Evolutionary conservation across 2,329 filamentous ascomycete species (phyloP).

Genomic region (Paraconiothyrium brasiliense): DNA sequence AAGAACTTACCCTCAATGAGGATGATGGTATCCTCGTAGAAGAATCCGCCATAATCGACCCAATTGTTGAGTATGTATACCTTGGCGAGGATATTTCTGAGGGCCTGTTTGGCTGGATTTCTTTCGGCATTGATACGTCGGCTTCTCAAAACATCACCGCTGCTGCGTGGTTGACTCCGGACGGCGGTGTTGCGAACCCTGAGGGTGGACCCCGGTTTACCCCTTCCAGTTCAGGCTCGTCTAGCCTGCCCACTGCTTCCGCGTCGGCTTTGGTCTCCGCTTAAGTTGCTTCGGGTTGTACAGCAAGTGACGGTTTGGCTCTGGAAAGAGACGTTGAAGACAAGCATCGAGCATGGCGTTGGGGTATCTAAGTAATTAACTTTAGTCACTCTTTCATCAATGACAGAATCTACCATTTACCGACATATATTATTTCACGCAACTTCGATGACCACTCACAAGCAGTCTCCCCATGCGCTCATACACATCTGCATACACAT

Average conservation of each 20-base stretch:
- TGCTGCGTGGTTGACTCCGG: conserved; percentile 35
- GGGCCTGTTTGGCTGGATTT: conserved; percentile 47
- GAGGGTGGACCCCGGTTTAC: conserved; percentile 27
- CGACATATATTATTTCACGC: conserved; percentile 18
- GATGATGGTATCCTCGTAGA: conserved; percentile 61
- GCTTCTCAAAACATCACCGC: conserved; percentile 38
- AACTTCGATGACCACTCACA: too few relatives aligned
- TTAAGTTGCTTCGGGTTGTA: not conserved
- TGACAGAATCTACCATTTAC: conserved; percentile 21
- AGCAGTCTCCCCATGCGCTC: too few relatives aligned
- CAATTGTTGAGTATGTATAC: conserved; percentile 66
- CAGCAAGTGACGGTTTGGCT: not conserved
- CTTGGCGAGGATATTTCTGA: conserved; percentile 59
- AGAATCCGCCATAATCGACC: conserved; percentile 61
- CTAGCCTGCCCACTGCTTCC: conserved; percentile 18
- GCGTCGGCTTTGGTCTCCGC: not conserved
- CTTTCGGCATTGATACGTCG: conserved; percentile 41
- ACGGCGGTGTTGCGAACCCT: conserved; percentile 41
- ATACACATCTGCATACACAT: too few relatives aligned
- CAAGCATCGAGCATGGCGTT: conserved; percentile 15
- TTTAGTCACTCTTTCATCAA: conserved; percentile 27
- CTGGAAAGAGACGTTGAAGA: not conserved
- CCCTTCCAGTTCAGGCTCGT: conserved; percentile 23
- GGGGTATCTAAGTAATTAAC: conserved; percentile 17
- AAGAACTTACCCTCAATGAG: conserved; percentile 59